Percentiles rank a stretch among this genome's conserved stretches.
Evolutionary conservation across 2,329 filamentous ascomycete species (phyloP).

Genomic region (Seiridium cupressi): DNA sequence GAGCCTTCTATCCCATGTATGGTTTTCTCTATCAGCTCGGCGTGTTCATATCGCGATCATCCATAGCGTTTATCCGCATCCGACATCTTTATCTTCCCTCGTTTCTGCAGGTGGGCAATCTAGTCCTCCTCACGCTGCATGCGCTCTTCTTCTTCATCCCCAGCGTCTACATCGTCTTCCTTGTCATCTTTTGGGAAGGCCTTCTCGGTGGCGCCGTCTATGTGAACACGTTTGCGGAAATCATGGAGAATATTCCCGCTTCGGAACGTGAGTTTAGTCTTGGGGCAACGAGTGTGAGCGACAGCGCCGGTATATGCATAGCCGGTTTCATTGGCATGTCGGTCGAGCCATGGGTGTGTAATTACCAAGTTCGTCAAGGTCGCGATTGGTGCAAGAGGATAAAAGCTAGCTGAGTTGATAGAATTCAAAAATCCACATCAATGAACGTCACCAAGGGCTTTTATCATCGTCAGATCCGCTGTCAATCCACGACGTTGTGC

Average conservation of each 20-base stretch:
- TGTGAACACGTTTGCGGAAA: constrained; percentile 93
- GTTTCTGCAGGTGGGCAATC: constrained; percentile 76
- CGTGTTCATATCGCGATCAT: constrained; percentile 91
- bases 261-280: constrained; percentile 89
- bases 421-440: background rate
- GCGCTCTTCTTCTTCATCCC: constrained; percentile 80
- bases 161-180: constrained; percentile 80
- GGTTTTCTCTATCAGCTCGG: constrained; percentile 92
- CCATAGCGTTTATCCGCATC: constrained; percentile 81
- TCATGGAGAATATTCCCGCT: constrained; percentile 75
- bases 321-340: constrained; percentile 82
- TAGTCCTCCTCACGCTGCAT: constrained; percentile 71
- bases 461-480: background rate
- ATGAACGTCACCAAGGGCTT: background rate
- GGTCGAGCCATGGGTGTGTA: constrained; percentile 78
- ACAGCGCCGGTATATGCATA: constrained; percentile 86
- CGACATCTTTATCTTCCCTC: constrained; percentile 80
- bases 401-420: constrained; percentile 30
- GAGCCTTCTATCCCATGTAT: constrained; percentile 93
- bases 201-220: constrained; percentile 89
- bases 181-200: constrained; percentile 91
- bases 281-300: constrained; percentile 85
- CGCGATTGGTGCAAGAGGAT: constrained; percentile 69
- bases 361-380: constrained; percentile 80
- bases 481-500: background rate